Conservation (phyloP, 345 rosid species). For the Acer saccharum region DNA sequence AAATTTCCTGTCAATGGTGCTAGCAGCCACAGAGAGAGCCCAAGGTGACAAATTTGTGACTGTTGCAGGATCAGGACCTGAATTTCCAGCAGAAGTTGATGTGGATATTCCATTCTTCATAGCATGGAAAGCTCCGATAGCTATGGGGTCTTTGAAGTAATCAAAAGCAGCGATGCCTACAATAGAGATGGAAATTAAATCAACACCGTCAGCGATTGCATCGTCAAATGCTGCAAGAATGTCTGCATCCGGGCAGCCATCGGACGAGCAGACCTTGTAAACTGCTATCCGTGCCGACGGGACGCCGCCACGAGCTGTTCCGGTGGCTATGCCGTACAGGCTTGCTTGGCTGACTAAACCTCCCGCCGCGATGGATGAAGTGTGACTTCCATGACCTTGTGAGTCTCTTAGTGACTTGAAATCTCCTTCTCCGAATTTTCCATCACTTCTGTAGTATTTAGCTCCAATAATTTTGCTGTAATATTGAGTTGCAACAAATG, state of each 20-base stretch:
- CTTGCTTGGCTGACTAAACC: constrained; percentile 21
- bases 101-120: constrained; percentile 36
- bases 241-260: constrained; percentile 33
- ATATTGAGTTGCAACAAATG: background rate
- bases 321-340: constrained; percentile 27
- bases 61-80: constrained; percentile 20
- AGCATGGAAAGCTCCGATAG: constrained; percentile 41
- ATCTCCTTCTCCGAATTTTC: background rate
- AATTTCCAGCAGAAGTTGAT: constrained; percentile 29
- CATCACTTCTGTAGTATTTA: constrained; percentile 11
- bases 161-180: background rate
- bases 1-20: constrained; percentile 37
- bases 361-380: constrained; percentile 37
- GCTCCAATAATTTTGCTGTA: constrained; percentile 30
- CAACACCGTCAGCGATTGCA: constrained; percentile 41
- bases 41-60: constrained; percentile 33
- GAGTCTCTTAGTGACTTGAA: constrained; percentile 21
- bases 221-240: constrained; percentile 46
- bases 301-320: constrained; percentile 41
- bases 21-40: constrained; percentile 34
- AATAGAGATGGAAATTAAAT: constrained; percentile 27
- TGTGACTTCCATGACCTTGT: constrained; percentile 34
- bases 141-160: constrained; percentile 26
- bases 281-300: constrained; percentile 36
- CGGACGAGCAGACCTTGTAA: constrained; percentile 41